These are phyloP conservation scores for Amphicarpaea edgeworthii DNA, from an alignment of 306 rosid species.

Conservation along the genomic window DNA sequence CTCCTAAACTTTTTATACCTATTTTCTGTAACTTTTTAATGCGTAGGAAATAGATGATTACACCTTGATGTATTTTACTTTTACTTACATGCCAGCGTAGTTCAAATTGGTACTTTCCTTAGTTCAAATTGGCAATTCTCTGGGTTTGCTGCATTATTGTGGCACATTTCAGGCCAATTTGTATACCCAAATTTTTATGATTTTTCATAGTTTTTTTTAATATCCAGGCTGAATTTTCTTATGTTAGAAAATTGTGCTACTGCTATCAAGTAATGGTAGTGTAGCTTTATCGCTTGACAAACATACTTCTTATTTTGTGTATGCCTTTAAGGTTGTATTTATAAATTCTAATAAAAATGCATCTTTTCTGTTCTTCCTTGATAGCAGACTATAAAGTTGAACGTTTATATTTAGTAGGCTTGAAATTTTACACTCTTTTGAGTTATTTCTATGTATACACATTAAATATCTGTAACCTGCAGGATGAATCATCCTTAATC, in stretches of 20 bases:
- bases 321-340: not conserved
- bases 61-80: slow-evolving; percentile 1
- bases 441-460: slow-evolving; percentile 40
- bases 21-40: not conserved
- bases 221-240: not conserved
- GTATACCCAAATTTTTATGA: not conserved
- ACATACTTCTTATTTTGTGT: slow-evolving; percentile 5
- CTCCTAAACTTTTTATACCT: not conserved
- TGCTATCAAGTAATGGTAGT: not conserved
- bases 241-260: not conserved
- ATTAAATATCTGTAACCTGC: slow-evolving; percentile 43
- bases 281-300: slow-evolving; percentile 4
- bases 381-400: slow-evolving; percentile 22
- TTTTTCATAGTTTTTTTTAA: not conserved
- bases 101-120: not conserved
- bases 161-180: slow-evolving; percentile 15
- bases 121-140: slow-evolving; percentile 1
- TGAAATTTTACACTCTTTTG: slow-evolving; percentile 6
- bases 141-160: not conserved
- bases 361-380: slow-evolving; percentile 3
- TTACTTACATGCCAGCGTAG: not conserved
- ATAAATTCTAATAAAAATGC: slow-evolving; percentile 7
- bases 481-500: slow-evolving; percentile 90
- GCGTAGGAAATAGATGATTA: not conserved
- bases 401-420: slow-evolving; percentile 9